Percentiles rank a stretch among this genome's conserved stretches.
Conservation (phyloP, 108 stramenopile species). For the Mayamaea pseudoterrestris region DNA sequence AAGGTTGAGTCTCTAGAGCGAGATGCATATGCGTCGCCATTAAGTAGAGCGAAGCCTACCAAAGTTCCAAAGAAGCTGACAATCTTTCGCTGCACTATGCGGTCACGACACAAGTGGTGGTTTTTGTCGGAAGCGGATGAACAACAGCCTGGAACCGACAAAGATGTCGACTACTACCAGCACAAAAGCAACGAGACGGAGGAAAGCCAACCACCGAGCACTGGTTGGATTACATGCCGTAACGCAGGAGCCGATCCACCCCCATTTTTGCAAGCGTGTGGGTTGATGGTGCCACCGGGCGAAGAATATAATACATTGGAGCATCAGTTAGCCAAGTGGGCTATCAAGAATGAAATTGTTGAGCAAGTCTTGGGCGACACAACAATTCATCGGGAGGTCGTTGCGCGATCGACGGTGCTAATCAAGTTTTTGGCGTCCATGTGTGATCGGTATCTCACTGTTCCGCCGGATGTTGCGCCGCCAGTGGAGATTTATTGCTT, state of each 20-base stretch:
- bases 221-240: slow-evolving; percentile 75
- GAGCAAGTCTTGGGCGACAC: slow-evolving; percentile 68
- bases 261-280: slow-evolving; percentile 43
- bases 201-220: slow-evolving; percentile 56
- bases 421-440: slow-evolving; percentile 77
- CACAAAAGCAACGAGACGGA: slow-evolving; percentile 80
- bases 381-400: slow-evolving; percentile 72
- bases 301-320: slow-evolving; percentile 67
- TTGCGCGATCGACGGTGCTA: slow-evolving; percentile 50
- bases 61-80: slow-evolving; percentile 69
- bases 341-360: slow-evolving; percentile 72
- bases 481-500: slow-evolving; percentile 38
- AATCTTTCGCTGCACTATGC: slow-evolving; percentile 89
- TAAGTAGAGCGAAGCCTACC: slow-evolving; percentile 16
- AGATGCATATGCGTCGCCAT: too few relatives aligned
- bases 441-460: slow-evolving; percentile 37
- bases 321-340: slow-evolving; percentile 71
- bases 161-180: slow-evolving; percentile 97
- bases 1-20: slow-evolving; percentile 6
- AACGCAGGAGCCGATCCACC: slow-evolving; percentile 67
- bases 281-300: slow-evolving; percentile 62
- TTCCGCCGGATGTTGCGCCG: slow-evolving; percentile 2
- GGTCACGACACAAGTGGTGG: slow-evolving; percentile 96
- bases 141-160: slow-evolving; percentile 92
- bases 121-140: slow-evolving; percentile 93